Evolutionary conservation across 345 rosid species (phyloP).

Genomic region (Physaria fendleri): DNA sequence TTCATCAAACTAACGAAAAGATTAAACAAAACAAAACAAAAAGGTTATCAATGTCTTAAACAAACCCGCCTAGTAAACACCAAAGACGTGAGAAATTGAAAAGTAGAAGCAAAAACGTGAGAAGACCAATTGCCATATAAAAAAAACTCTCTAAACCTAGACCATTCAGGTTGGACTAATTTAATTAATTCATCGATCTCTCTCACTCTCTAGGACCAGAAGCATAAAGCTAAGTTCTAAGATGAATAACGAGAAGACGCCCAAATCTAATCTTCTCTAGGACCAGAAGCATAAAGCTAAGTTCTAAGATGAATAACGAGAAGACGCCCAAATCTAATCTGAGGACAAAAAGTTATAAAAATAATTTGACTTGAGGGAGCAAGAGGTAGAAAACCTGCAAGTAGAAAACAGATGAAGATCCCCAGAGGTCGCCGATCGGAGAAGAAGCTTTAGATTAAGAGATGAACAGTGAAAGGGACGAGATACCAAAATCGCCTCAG

Average conservation of each 20-base stretch:
- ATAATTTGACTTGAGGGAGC: neutral
- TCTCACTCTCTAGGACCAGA: neutral
- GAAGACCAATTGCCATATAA: neutral
- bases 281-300: neutral
- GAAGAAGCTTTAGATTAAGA: constrained; percentile 5
- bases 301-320: neutral
- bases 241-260: neutral
- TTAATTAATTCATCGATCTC: neutral
- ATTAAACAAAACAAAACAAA: no score
- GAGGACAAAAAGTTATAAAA: no score
- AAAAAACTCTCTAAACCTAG: neutral
- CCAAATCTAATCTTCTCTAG: constrained; percentile 3
- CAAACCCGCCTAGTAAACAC: neutral
- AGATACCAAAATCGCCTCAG: constrained; percentile 1
- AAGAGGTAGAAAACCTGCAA: constrained; percentile 12
- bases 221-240: neutral
- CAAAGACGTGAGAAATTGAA: neutral
- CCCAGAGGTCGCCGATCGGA: neutral
- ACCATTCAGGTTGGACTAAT: neutral
- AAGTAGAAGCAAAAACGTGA: neutral
- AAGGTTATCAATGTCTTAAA: no score
- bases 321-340: constrained; percentile 7
- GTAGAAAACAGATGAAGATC: neutral
- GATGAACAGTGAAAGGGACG: constrained; percentile 4
- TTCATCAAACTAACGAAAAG: neutral